Evolutionary conservation across 768 basidiomycete genomes (phyloP), one percentile per base, ranked within the genome.

Genomic region (Macrolepiota fuliginosa): DNA sequence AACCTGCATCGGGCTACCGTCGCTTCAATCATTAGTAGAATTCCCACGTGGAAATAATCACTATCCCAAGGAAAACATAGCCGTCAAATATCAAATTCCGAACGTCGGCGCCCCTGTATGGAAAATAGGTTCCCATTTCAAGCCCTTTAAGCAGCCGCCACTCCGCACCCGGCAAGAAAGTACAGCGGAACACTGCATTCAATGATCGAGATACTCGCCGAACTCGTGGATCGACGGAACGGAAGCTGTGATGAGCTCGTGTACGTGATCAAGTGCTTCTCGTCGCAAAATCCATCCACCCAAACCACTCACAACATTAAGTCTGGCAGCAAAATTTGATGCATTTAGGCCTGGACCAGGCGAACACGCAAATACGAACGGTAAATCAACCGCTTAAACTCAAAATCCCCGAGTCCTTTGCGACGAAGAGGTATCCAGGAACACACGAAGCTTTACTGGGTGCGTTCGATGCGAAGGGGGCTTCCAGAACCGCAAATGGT

Each of bases 111-210:
- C n/a, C 37, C 49, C 37, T 54, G 32, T 46, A 60, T 35, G 58
- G 52, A 35, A 54, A 60, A 60, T 46, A 19, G 29, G n/a, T 60
- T 60, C 19, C 52, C 29, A 53, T 46, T 24, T 54, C 39, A 32
- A 60, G 58, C 52, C 39, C 51, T 12, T n/a, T 9, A 13, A 9
- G 3, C 7, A 49, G 12, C 13, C 2, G 46, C n/a, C 47, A 10
- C 12, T 12, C 47, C 12, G 9, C 25, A 42, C 47, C 19, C 10
- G 24, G 12, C 47, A 17, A 49, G 57, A 58, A 39, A n/a, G 24
- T 13, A 29, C 1, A 52, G n/a, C 27, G 51, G 29, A 25, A 37
- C 9, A 22, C 37, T 10, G 1, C 54, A 42, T 29, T n/a, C 54
- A 56, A 27, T 24, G 54, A 45, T 29, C 54, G 54, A 27, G 40